phyloP scores from a whole-genome alignment of 2,329 filamentous ascomycete genomes.

The Exophiala alcalophila region DNA sequence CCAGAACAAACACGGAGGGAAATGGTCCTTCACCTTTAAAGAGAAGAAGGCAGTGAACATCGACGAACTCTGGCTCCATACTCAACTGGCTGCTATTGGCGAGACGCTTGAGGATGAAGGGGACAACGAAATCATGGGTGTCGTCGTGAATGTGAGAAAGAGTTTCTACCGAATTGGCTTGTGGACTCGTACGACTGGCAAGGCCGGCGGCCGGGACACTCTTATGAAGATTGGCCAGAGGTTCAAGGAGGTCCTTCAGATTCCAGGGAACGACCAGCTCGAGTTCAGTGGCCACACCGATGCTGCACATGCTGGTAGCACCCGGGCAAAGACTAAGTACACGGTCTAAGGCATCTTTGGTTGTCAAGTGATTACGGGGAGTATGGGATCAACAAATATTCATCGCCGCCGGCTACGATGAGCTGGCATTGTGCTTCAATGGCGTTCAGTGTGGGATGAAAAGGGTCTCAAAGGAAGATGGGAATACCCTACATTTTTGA shows the following conservation, averaged over 20 bases:
- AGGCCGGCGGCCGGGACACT: conserved; percentile 81
- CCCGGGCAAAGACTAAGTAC: conserved; percentile 92
- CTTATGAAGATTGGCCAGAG: conserved; percentile 78
- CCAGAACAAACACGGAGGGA: conserved; percentile 98
- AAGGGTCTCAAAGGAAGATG: conserved; percentile 11
- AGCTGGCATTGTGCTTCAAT: conserved; percentile 10
- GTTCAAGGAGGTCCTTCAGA: conserved; percentile 88
- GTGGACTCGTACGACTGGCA: conserved; percentile 93
- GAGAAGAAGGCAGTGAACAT: conserved; percentile 89
- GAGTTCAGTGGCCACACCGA: conserved; percentile 98
- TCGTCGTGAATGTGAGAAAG: conserved; percentile 98
- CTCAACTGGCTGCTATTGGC: conserved; percentile 93
- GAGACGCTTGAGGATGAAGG: conserved; percentile 93
- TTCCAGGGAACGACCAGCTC: conserved; percentile 72
- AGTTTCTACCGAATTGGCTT: conserved; percentile 96
- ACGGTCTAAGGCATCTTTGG: conserved; percentile 60
- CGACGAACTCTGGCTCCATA: conserved; percentile 93
- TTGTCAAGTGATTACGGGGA: background rate
- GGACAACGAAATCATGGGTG: conserved; percentile 94
- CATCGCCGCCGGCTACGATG: conserved; percentile 5
- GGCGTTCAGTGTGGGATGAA: conserved; percentile 15
- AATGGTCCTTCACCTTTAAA: conserved; percentile 98
- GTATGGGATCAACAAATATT: conserved; percentile 10
- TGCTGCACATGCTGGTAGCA: conserved; percentile 86
- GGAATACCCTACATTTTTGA: conserved; percentile 24